Percentiles rank a stretch among this genome's conserved stretches.
Conservation (phyloP, 768 basidiomycete genomes). For the Exsudoporus frostii region DNA sequence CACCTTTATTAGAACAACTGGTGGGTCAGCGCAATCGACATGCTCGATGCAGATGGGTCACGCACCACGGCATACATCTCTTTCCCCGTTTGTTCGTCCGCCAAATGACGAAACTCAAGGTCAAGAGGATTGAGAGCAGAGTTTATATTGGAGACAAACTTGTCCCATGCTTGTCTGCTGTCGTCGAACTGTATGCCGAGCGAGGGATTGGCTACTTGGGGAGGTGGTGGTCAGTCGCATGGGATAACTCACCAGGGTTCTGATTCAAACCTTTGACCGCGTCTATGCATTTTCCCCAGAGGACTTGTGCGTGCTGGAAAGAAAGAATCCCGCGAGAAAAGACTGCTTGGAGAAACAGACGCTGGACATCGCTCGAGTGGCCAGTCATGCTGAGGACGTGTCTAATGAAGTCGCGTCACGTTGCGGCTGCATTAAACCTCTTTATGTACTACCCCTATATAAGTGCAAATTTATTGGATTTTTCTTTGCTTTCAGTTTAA, state of each 20-base stretch:
- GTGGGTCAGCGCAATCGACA: neutral
- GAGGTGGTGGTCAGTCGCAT: conserved; percentile 1
- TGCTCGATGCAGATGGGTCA: neutral
- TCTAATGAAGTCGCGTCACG: neutral
- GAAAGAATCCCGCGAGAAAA: conserved; percentile 69
- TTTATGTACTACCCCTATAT: no score
- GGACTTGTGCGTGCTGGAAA: conserved; percentile 55
- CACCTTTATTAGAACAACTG: conserved; percentile 43
- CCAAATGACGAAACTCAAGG: conserved; percentile 63
- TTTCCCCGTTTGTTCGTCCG: conserved; percentile 62
- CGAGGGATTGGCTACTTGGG: conserved; percentile 49
- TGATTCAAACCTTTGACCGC: conserved; percentile 62
- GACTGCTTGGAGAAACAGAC: conserved; percentile 76
- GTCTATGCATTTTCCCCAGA: conserved; percentile 67
- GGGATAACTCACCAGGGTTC: neutral
- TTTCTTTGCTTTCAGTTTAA: neutral
- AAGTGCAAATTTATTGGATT: neutral
- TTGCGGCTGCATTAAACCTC: no score
- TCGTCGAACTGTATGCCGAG: conserved; percentile 44
- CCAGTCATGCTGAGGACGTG: conserved; percentile 34
- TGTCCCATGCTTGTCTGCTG: conserved; percentile 51
- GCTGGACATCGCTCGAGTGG: conserved; percentile 60
- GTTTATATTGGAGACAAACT: conserved; percentile 61
- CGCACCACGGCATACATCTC: conserved; percentile 70
- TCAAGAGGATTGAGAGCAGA: conserved; percentile 62